These are phyloP conservation scores for Phytophthora pseudosyringae DNA, from an alignment of 352 stramenopile genomes.

Conservation along the genomic window DNA sequence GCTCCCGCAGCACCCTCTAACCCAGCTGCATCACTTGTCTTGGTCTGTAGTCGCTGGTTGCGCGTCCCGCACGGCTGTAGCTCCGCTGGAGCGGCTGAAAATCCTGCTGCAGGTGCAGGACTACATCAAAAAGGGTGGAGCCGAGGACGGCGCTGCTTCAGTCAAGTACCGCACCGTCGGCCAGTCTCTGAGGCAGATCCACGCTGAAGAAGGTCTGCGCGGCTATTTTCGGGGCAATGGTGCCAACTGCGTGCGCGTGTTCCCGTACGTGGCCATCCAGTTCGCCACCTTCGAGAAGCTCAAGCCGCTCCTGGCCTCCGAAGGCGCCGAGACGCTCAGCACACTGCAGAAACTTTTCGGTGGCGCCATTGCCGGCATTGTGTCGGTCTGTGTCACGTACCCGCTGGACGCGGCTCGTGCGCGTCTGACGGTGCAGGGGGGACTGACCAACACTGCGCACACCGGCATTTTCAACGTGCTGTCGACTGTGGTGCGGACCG, in stretches of 20 bases:
- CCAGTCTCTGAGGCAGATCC: conserved; percentile 69
- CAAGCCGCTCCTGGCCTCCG: conserved; percentile 53
- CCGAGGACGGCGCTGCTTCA: neutral
- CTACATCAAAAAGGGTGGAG: conserved; percentile 44
- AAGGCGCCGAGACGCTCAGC: conserved; percentile 48
- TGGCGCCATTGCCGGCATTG: conserved; percentile 65
- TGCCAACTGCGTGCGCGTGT: conserved; percentile 81
- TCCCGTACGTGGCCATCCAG: conserved; percentile 82
- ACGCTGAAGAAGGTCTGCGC: conserved; percentile 60
- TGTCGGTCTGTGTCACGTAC: conserved; percentile 76
- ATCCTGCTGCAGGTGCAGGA: conserved; percentile 86
- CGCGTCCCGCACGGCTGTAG: conserved; percentile 70
- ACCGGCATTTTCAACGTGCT: conserved; percentile 66
- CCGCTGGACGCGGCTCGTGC: conserved; percentile 77
- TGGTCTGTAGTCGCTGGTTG: conserved; percentile 63
- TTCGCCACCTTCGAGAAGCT: conserved; percentile 75
- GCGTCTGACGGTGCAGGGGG: conserved; percentile 73
- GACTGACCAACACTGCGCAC: conserved; percentile 67
- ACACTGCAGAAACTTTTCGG: conserved; percentile 60
- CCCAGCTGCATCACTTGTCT: neutral
- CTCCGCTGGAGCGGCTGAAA: conserved; percentile 79
- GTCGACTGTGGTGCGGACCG: conserved; percentile 51
- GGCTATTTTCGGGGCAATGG: conserved; percentile 85
- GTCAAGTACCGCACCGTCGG: conserved; percentile 64
- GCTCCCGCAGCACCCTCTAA: neutral